phyloP scores from a whole-genome alignment of 116 monocot genomes.

The Iris pallida region DNA sequence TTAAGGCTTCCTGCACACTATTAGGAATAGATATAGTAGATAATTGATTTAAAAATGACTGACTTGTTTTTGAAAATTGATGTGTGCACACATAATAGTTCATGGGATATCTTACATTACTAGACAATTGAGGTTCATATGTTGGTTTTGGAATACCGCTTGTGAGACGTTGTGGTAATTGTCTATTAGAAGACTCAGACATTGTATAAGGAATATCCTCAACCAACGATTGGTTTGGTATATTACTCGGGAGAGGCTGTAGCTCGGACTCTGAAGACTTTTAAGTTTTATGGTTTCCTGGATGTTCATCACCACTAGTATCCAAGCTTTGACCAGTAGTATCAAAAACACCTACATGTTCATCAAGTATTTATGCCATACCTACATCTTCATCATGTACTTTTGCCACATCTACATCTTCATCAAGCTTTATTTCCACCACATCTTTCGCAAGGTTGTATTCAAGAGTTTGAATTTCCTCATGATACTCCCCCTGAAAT shows the following conservation, averaged over 20 bases:
- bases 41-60: neutral
- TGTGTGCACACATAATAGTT: too few species aligned
- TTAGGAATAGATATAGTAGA: constrained; percentile 10
- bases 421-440: neutral
- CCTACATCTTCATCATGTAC: neutral
- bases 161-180: neutral
- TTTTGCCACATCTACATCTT: neutral
- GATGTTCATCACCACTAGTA: neutral
- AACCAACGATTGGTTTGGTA: neutral
- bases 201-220: too few species aligned
- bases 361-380: neutral
- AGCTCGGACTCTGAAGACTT: neutral
- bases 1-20: neutral
- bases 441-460: neutral
- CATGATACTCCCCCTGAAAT: constrained; percentile 4
- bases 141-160: too few species aligned
- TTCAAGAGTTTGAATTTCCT: constrained; percentile 6
- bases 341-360: too few species aligned
- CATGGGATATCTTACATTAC: too few species aligned
- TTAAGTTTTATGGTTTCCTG: neutral
- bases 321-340: too few species aligned
- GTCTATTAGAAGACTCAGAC: neutral
- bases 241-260: neutral
- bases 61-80: neutral
- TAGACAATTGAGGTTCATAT: too few species aligned